Percentiles rank a stretch among this genome's conserved stretches.
Conservation (phyloP, 768 basidiomycete genomes). For the Trametes cinnabarina region DNA sequence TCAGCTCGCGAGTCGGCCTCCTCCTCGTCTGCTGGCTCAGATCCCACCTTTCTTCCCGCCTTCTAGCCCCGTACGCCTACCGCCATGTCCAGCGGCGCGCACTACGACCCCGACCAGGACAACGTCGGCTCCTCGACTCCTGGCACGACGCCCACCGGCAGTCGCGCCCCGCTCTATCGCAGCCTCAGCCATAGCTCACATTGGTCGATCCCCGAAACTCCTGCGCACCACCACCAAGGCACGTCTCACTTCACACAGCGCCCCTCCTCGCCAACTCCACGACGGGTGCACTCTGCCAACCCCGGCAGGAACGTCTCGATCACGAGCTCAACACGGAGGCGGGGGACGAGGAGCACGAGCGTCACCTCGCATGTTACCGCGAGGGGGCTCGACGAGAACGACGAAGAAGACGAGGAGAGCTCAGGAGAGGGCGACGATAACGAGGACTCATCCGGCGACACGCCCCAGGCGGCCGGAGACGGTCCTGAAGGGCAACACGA, state of each 20-base stretch:
- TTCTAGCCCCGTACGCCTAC: neutral
- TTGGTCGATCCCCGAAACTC: constrained; percentile 57
- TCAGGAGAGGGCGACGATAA: constrained; percentile 30
- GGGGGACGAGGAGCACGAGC: constrained; percentile 57
- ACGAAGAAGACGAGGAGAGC: constrained; percentile 52
- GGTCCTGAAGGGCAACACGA: constrained; percentile 36
- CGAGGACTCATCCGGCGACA: constrained; percentile 33
- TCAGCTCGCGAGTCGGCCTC: neutral
- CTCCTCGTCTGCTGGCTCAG: constrained; percentile 19
- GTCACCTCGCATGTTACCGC: constrained; percentile 50
- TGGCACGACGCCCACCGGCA: constrained; percentile 16
- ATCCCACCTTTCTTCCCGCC: neutral
- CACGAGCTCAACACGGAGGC: constrained; percentile 45
- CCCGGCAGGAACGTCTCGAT: constrained; percentile 49
- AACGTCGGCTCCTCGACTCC: constrained; percentile 11
- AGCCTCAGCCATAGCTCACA: constrained; percentile 50
- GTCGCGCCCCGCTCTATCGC: constrained; percentile 26
- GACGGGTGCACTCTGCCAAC: constrained; percentile 41
- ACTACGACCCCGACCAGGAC: constrained; percentile 18
- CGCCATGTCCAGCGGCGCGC: constrained; percentile 14
- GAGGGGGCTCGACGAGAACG: constrained; percentile 46
- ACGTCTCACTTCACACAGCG: constrained; percentile 60
- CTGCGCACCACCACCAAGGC: constrained; percentile 64
- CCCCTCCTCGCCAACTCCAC: constrained; percentile 45
- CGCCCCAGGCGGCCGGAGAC: constrained; percentile 30